Evolutionary conservation across 2,329 filamentous ascomycete genomes (phyloP).

Genomic region (Trichoderma polysporum): DNA sequence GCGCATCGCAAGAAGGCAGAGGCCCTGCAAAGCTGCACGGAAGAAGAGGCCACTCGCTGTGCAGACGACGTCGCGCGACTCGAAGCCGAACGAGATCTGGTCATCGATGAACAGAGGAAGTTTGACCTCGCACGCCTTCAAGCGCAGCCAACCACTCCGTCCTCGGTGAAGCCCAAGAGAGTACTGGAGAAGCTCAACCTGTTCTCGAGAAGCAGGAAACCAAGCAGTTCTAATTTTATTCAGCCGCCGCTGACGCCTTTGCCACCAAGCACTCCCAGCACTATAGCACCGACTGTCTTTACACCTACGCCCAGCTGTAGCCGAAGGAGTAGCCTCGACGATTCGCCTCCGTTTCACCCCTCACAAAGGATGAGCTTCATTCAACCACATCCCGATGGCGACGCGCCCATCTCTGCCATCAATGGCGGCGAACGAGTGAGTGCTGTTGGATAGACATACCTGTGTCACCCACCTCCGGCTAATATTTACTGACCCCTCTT

Average conservation of each 20-base stretch:
- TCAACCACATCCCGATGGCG: slow-evolving; percentile 53
- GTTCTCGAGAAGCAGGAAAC: slow-evolving; percentile 44
- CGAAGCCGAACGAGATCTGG: slow-evolving; percentile 49
- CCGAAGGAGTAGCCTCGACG: slow-evolving; percentile 36
- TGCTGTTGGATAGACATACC: slow-evolving; percentile 24
- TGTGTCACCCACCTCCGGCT: not conserved
- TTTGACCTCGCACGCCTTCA: slow-evolving; percentile 48
- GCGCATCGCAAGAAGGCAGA: slow-evolving; percentile 13
- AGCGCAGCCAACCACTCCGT: slow-evolving; percentile 41
- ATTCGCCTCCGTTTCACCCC: slow-evolving; percentile 28
- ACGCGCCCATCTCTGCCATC: slow-evolving; percentile 77
- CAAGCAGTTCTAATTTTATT: slow-evolving; percentile 30
- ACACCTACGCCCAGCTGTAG: slow-evolving; percentile 30
- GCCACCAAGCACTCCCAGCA: slow-evolving; percentile 34
- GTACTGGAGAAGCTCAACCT: slow-evolving; percentile 50
- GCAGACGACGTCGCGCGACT: slow-evolving; percentile 44
- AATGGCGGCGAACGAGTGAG: slow-evolving; percentile 76
- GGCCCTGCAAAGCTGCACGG: slow-evolving; percentile 10
- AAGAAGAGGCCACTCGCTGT: slow-evolving; percentile 30
- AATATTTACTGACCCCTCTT: slow-evolving; percentile 14
- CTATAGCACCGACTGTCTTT: slow-evolving; percentile 37
- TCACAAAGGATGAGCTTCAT: slow-evolving; percentile 41
- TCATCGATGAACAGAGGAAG: slow-evolving; percentile 50
- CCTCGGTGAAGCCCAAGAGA: slow-evolving; percentile 33
- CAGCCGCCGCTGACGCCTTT: slow-evolving; percentile 28